Evolutionary conservation across 352 stramenopile genomes (phyloP).

Genomic region (Globisporangium paddicum): DNA sequence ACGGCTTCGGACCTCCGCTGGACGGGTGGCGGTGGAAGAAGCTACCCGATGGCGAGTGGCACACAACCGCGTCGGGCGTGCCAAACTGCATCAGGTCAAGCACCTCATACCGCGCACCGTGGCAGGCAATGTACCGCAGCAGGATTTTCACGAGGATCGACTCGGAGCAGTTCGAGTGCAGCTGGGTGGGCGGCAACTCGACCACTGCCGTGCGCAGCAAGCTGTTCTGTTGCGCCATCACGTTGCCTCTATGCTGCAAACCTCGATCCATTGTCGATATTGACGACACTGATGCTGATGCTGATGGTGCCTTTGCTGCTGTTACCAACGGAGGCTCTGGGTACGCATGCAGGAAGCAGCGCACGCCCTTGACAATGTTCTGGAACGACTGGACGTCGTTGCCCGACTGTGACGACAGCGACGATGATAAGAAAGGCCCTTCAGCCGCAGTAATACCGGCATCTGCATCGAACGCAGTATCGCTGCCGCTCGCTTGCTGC

Average conservation of each 20-base stretch:
- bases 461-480: constrained; percentile 7
- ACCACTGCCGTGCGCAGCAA: constrained; percentile 47
- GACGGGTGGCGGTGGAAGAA: constrained; percentile 68
- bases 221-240: constrained; percentile 29
- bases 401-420: constrained; percentile 16
- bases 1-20: constrained; percentile 19
- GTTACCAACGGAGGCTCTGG: constrained; percentile 20
- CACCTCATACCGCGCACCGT: constrained; percentile 76
- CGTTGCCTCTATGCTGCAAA: constrained; percentile 10
- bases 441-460: constrained; percentile 10
- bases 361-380: constrained; percentile 78
- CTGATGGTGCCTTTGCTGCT: not conserved
- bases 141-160: constrained; percentile 75
- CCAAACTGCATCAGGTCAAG: constrained; percentile 82
- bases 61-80: constrained; percentile 77
- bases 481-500: constrained; percentile 8
- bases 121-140: constrained; percentile 82
- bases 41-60: constrained; percentile 64
- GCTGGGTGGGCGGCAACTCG: constrained; percentile 44
- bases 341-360: constrained; percentile 66
- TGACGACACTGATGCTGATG: not conserved
- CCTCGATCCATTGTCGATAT: not conserved
- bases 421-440: not conserved
- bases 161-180: constrained; percentile 69
- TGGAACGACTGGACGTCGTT: constrained; percentile 49